Evolutionary conservation across 495 filamentous ascomycete genomes (phyloP).

Genomic region (Lepraria neglecta): DNA sequence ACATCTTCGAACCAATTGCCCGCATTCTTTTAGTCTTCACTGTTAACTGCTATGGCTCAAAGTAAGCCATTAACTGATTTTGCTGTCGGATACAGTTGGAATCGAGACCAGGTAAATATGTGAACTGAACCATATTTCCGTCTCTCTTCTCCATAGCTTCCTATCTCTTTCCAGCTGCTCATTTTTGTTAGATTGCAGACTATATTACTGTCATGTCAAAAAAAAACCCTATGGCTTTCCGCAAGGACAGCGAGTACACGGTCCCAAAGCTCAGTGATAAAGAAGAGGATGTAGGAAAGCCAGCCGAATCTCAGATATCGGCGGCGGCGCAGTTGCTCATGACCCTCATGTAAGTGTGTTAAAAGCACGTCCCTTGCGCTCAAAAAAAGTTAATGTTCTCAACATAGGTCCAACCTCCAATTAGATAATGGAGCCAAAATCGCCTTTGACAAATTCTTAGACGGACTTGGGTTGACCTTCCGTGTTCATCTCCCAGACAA

Average conservation of each 20-base stretch:
- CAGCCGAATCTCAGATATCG: background rate
- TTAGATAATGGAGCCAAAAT: no score
- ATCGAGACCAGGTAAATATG: background rate
- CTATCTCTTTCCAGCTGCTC: background rate
- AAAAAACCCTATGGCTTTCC: background rate
- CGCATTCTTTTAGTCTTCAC: no score
- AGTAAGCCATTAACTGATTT: background rate
- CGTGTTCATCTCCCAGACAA: background rate
- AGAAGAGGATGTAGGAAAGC: no score
- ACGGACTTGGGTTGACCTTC: background rate
- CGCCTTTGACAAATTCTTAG: background rate
- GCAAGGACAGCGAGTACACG: background rate
- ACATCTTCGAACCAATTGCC: background rate
- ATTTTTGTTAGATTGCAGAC: background rate
- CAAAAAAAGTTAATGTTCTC: no score
- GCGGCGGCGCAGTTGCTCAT: background rate
- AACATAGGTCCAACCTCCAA: no score
- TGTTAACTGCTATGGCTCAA: background rate
- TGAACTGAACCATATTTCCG: background rate
- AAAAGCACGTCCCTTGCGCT: background rate
- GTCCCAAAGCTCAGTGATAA: background rate
- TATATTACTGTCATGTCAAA: background rate
- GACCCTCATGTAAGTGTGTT: background rate
- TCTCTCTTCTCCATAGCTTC: background rate
- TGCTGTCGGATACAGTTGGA: background rate